A percentile compares a stretch with the other conserved stretches of the same genome.
These are phyloP conservation scores for Berberis thunbergii DNA, from an alignment of 164 flowering plant species.

Conservation along the genomic window DNA sequence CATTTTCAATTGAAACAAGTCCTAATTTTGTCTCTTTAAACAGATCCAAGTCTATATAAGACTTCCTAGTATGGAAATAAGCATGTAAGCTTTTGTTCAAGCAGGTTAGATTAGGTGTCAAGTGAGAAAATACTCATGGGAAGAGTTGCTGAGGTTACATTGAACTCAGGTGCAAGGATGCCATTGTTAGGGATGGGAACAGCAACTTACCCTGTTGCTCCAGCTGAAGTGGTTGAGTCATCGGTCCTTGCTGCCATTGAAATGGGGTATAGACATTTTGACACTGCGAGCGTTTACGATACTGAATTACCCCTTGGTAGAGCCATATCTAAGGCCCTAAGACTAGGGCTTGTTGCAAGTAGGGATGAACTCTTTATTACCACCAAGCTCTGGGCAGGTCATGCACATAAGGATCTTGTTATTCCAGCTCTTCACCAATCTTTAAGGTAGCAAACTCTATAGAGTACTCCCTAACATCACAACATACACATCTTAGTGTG, in stretches of 20 bases:
- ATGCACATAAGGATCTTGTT: not conserved
- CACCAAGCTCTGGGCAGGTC: conserved; percentile 3
- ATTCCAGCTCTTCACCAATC: conserved; percentile 4
- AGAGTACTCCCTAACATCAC: not conserved
- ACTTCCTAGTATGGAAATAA: too few species aligned
- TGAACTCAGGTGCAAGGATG: not conserved
- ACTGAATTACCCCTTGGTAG: conserved; percentile 21
- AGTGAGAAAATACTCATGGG: not conserved
- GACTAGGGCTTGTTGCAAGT: conserved; percentile 6
- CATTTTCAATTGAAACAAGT: too few species aligned
- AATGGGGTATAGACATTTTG: conserved; percentile 24
- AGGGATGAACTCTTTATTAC: conserved; percentile 3
- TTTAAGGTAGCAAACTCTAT: not conserved
- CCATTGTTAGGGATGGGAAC: conserved; percentile 17
- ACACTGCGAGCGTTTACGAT: conserved; percentile 11
- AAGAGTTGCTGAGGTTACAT: not conserved
- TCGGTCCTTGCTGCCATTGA: conserved; percentile 13
- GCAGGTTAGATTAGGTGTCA: too few species aligned
- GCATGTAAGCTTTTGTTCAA: too few species aligned
- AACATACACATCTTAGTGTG: too few species aligned
- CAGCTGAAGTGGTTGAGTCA: not conserved
- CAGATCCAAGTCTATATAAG: too few species aligned
- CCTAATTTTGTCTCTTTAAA: too few species aligned
- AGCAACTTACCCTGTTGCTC: conserved; percentile 8
- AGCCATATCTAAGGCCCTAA: conserved; percentile 21